Percentiles rank a stretch among this genome's conserved stretches.
phyloP scores from a whole-genome alignment of 352 stramenopile species.

The Pythium rishiriense region DNA sequence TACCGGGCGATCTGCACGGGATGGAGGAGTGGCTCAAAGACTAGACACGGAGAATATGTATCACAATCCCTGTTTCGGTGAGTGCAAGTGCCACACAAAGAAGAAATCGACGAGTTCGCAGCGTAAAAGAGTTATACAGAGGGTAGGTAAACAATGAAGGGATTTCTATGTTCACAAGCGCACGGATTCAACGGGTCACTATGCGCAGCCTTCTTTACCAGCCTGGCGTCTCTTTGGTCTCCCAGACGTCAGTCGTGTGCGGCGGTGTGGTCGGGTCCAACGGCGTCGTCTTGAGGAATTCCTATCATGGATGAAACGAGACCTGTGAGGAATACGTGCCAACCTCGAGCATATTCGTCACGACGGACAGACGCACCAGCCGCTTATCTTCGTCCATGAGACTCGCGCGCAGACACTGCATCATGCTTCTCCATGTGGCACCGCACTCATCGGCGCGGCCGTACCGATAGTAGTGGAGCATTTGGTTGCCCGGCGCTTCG shows the following conservation, averaged over 20 bases:
- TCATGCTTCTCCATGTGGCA: conserved; percentile 82
- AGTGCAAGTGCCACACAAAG: neutral
- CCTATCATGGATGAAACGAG: conserved; percentile 20
- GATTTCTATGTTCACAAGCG: conserved; percentile 8
- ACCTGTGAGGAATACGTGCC: neutral
- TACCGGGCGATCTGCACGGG: conserved; percentile 69
- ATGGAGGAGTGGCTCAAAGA: conserved; percentile 84
- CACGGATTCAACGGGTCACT: neutral
- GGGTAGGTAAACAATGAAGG: conserved; percentile 6
- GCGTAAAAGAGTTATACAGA: neutral
- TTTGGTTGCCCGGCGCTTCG: conserved; percentile 73
- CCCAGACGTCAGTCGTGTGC: conserved; percentile 61
- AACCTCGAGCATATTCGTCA: neutral
- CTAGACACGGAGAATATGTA: conserved; percentile 35
- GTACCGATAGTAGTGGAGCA: conserved; percentile 80
- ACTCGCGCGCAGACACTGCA: conserved; percentile 71
- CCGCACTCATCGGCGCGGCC: conserved; percentile 77
- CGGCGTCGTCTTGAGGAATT: conserved; percentile 68
- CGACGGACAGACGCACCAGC: conserved; percentile 36
- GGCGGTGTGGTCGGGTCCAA: conserved; percentile 57
- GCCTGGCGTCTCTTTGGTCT: conserved; percentile 62
- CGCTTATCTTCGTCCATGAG: conserved; percentile 80
- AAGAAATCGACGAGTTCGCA: neutral
- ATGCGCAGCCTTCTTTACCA: conserved; percentile 44
- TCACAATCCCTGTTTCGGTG: neutral